phyloP scores from a whole-genome alignment of 1,284 basidiomycete genomes.

The Puccinia novopanici region DNA sequence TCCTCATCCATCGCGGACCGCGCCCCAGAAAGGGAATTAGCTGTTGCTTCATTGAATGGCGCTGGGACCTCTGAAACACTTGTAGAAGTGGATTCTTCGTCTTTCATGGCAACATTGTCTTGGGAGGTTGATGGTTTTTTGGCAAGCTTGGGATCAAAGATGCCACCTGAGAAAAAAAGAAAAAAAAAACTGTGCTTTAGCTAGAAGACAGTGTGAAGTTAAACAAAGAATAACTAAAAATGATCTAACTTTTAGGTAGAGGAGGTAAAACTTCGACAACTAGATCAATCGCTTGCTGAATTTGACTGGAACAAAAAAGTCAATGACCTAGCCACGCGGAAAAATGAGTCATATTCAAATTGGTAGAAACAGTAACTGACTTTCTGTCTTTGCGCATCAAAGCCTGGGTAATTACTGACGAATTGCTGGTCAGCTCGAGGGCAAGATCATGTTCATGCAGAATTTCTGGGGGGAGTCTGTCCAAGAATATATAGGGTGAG shows the following conservation, averaged over 20 bases:
- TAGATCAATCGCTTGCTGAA: no score
- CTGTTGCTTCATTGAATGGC: constrained; percentile 22
- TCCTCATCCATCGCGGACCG: constrained; percentile 11
- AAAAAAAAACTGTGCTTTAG: no score
- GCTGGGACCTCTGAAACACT: constrained; percentile 18
- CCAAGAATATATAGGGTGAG: constrained; percentile 62
- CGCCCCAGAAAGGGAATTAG: neutral
- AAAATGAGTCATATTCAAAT: neutral
- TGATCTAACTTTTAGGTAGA: no score
- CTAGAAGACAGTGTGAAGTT: no score
- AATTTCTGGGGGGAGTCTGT: constrained; percentile 71
- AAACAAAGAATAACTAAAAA: no score
- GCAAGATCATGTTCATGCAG: constrained; percentile 63
- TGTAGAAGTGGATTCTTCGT: constrained; percentile 52
- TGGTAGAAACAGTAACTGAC: neutral
- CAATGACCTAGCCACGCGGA: no score
- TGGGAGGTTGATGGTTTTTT: constrained; percentile 52
- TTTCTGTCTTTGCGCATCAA: constrained; percentile 48
- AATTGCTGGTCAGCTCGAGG: no score
- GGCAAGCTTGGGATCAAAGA: constrained; percentile 55
- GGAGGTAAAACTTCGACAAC: no score
- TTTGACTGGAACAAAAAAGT: no score
- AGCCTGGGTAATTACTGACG: no score
- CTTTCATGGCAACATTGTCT: constrained; percentile 53
- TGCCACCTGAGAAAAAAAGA: no score